Conservation (phyloP, 495 filamentous ascomycete genomes). For the Articulospora tetracladia region DNA sequence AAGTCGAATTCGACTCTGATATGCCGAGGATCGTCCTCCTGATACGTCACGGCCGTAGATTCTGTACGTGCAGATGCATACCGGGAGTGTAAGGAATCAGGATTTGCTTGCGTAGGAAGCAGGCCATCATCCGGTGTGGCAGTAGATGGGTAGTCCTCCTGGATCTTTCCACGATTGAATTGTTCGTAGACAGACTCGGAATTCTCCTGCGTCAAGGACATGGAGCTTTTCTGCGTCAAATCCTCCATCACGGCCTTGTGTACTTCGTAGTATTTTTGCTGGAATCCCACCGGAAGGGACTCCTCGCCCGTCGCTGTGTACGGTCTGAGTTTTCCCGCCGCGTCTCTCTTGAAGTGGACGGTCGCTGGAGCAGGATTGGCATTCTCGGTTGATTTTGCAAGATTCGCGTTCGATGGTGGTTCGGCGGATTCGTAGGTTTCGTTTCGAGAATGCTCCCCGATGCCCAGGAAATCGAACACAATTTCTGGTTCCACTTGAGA, state of each 20-base stretch:
- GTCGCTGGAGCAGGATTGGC: slow-evolving; percentile 1
- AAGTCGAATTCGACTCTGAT: slow-evolving; percentile 11
- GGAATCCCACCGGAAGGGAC: not conserved
- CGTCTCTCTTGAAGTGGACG: not conserved
- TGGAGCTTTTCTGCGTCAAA: slow-evolving; percentile 16
- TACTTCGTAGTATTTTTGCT: not conserved
- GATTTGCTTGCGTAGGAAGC: not conserved
- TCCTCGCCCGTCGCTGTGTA: not conserved
- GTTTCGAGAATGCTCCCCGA: no score
- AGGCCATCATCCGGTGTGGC: not conserved
- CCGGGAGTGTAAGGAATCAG: slow-evolving; percentile 8
- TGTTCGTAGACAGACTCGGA: slow-evolving; percentile 18
- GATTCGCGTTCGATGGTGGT: not conserved
- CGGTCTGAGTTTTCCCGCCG: not conserved
- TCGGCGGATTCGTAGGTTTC: not conserved
- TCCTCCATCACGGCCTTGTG: slow-evolving; percentile 9
- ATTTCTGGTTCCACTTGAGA: no score
- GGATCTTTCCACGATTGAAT: not conserved
- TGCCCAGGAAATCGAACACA: no score
- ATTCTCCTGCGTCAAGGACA: slow-evolving; percentile 24
- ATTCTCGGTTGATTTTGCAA: not conserved
- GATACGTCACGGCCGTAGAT: slow-evolving; percentile 19
- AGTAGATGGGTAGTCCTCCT: not conserved
- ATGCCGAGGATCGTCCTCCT: slow-evolving; percentile 17
- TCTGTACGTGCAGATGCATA: slow-evolving; percentile 19